Base-by-base conservation (phyloP, 2,329 filamentous ascomycete genomes). In the Septoria petroselini region DNA sequence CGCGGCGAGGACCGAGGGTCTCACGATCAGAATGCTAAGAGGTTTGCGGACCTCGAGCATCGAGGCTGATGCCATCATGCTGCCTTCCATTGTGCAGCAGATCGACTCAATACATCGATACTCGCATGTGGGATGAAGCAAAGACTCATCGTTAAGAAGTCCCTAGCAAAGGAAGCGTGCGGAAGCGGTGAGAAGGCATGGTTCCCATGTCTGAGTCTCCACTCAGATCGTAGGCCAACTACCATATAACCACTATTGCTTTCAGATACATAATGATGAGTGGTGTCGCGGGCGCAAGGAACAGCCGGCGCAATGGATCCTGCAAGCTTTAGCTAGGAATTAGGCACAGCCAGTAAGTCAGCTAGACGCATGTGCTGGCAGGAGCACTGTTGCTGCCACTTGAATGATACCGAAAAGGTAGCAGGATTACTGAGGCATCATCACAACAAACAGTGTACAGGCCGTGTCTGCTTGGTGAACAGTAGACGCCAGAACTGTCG, bases 1-100 rank as follows among this genome's bases (percentile, higher is more conserved):
- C n/a, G 11, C 14, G 30, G 4, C 14, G 30, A 12, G n/a, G 30
- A 4, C 12, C n/a, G 30, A 5, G 9, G 5, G 17, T 23, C 45
- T 49, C 21, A 53, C 50, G n/a, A 49, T 53, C 18, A 48, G 14
- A 14, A 53, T 35, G 34, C 49, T 37, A 27, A 53, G 14, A 12
- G 44, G 50, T 35, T 41, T 44, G 11, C 30, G 30, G 6, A 33
- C 30, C 14, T 33, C 30, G 6, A 33, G 6, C 5, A 33, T 33
- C 30, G 30, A 33, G 6, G 4, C 30, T 33, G 30, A 33, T 33
- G 11, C 11, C 6, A 12, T 5, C 30, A 33, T 33, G 30, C 14
- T 15, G 30, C 14, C 5, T 33, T 33, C 14, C 14, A 15, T 33
- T 33, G 30, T 33, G 14, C 30, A 5, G 30, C n/a, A 33, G 30